These are phyloP conservation scores for Ceratonia siliqua DNA, from an alignment of 306 rosid species.

Conservation along the genomic window DNA sequence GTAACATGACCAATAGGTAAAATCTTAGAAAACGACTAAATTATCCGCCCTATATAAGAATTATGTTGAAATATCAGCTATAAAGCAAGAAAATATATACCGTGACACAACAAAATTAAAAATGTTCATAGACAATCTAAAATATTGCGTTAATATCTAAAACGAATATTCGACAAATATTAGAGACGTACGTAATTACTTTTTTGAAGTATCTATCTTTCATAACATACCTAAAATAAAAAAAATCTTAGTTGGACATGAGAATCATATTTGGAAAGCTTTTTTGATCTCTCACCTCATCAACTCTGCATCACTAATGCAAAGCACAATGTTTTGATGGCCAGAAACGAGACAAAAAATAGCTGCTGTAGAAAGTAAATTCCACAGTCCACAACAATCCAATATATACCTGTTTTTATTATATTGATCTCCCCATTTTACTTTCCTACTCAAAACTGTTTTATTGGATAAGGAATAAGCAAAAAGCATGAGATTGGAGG, in stretches of 20 bases:
- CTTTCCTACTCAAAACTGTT: not conserved
- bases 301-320: not conserved
- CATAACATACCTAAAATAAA: too few species aligned
- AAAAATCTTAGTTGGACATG: not conserved
- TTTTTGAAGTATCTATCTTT: too few species aligned
- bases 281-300: not conserved
- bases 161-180: too few species aligned
- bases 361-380: not conserved
- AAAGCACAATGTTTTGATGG: not conserved
- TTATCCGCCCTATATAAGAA: too few species aligned
- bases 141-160: too few species aligned
- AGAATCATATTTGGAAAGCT: not conserved
- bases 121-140: too few species aligned
- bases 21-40: not conserved
- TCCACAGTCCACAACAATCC: too few species aligned
- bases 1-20: not conserved
- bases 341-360: conserved; percentile 1
- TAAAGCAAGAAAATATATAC: too few species aligned
- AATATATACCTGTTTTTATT: too few species aligned
- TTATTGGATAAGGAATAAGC: not conserved
- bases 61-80: too few species aligned
- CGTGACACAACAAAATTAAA: too few species aligned
- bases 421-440: not conserved
- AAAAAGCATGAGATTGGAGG: not conserved
- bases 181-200: too few species aligned